Evolutionary conservation across 2,329 filamentous ascomycete species (phyloP).

Genomic region (Fusarium pilosicola): DNA sequence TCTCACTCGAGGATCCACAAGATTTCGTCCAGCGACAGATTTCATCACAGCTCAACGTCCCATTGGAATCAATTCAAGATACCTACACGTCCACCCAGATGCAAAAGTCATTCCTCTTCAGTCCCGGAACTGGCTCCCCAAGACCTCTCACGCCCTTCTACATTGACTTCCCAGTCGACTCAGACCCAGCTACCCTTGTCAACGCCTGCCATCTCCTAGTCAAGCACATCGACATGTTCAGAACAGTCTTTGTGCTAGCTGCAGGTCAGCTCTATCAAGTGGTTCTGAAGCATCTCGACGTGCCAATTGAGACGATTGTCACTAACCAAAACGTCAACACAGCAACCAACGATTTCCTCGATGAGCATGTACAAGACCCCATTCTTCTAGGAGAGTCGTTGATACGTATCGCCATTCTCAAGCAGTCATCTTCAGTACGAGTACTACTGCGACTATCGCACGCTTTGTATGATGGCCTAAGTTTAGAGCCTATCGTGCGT

Average conservation of each 20-base stretch:
- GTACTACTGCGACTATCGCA: slow-evolving; percentile 33
- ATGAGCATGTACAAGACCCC: background rate
- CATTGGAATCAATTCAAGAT: background rate
- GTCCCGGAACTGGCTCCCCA: background rate
- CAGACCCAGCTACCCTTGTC: background rate
- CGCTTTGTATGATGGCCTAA: slow-evolving; percentile 40
- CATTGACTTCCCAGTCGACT: background rate
- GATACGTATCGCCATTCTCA: slow-evolving; percentile 10
- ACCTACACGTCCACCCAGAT: background rate
- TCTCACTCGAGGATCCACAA: background rate
- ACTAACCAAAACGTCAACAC: background rate
- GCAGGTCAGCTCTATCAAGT: slow-evolving; percentile 7
- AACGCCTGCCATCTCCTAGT: background rate
- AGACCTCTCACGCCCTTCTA: background rate
- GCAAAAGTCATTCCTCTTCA: slow-evolving; percentile 8
- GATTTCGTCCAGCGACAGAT: background rate
- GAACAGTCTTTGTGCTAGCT: slow-evolving; percentile 4
- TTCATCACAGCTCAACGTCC: background rate
- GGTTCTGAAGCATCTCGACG: background rate
- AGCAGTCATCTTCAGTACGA: slow-evolving; percentile 2
- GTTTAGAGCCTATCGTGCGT: slow-evolving; percentile 29
- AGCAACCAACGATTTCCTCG: background rate
- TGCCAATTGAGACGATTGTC: background rate
- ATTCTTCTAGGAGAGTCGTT: background rate
- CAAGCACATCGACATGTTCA: slow-evolving; percentile 8